These are phyloP conservation scores for Hypoxylon sp. DNA, from an alignment of 2,329 filamentous ascomycete genomes.

Conservation along the genomic window DNA sequence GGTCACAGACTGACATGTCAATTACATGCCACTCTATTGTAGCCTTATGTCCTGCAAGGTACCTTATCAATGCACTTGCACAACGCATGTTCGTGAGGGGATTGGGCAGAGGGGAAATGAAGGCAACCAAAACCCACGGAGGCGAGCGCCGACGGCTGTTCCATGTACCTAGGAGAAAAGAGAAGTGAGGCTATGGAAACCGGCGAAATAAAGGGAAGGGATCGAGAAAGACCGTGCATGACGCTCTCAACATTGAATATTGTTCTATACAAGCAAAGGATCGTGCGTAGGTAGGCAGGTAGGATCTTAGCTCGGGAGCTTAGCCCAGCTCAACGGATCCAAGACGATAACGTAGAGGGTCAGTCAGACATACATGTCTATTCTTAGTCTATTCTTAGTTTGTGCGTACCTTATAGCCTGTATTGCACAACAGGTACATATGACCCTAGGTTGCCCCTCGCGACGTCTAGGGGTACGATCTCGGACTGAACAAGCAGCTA, in stretches of 20 bases:
- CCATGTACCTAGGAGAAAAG: constrained; percentile 5
- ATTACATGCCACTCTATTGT: constrained; percentile 24
- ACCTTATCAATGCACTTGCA: constrained; percentile 35
- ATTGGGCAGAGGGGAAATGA: constrained; percentile 31
- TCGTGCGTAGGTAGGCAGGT: constrained; percentile 26
- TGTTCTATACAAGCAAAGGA: constrained; percentile 35
- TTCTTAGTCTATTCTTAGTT: constrained; percentile 40
- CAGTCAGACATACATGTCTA: constrained; percentile 9
- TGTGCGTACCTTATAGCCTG: constrained; percentile 22
- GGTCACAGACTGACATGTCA: constrained; percentile 18
- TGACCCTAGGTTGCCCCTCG: constrained; percentile 12
- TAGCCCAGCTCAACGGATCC: constrained; percentile 28
- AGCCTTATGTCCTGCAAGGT: constrained; percentile 44
- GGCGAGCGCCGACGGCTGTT: constrained; percentile 22
- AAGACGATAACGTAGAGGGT: constrained; percentile 21
- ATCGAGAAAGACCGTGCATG: constrained; percentile 32
- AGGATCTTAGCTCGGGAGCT: constrained; percentile 23
- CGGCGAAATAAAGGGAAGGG: constrained; percentile 30
- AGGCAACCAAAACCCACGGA: constrained; percentile 23
- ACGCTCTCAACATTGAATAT: constrained; percentile 23
- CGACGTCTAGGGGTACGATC: constrained; percentile 27
- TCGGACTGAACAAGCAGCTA: constrained; percentile 30
- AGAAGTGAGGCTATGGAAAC: constrained; percentile 35
- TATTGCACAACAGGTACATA: constrained; percentile 29
- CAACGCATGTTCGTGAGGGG: constrained; percentile 27